Evolutionary conservation across 495 filamentous ascomycete genomes (phyloP).

Genomic region (Chaetomidium leptoderma): DNA sequence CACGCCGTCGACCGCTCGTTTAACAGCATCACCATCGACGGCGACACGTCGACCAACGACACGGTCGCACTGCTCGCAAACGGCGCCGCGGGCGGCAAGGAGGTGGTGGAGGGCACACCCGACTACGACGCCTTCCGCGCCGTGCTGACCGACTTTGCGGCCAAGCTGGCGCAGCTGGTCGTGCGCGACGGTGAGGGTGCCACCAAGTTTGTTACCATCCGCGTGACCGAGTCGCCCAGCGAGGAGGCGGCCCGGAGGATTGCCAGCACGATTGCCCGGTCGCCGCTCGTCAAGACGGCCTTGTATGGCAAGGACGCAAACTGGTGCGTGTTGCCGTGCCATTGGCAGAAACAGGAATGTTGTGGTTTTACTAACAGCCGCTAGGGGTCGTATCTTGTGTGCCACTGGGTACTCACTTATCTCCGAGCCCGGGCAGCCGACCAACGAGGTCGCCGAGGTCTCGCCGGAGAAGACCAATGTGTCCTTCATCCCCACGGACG

Average conservation of each 20-base stretch:
- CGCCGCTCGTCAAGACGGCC: slow-evolving; percentile 93
- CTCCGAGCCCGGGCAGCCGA: slow-evolving; percentile 51
- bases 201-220: slow-evolving; percentile 94
- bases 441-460: slow-evolving; percentile 57
- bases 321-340: slow-evolving; percentile 50
- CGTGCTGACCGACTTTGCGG: slow-evolving; percentile 70
- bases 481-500: slow-evolving; percentile 84
- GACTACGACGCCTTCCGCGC: slow-evolving; percentile 63
- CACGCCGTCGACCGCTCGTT: slow-evolving; percentile 79
- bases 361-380: slow-evolving; percentile 10
- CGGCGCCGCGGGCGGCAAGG: slow-evolving; percentile 79
- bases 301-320: slow-evolving; percentile 97
- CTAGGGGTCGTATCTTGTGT: slow-evolving; percentile 80
- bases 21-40: slow-evolving; percentile 96
- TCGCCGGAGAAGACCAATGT: slow-evolving; percentile 83
- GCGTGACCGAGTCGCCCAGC: slow-evolving; percentile 67
- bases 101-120: slow-evolving; percentile 52
- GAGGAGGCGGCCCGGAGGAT: slow-evolving; percentile 63
- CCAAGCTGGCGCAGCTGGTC: slow-evolving; percentile 83
- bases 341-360: background rate
- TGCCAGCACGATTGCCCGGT: slow-evolving; percentile 85
- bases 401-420: slow-evolving; percentile 87
- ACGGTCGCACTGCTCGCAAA: slow-evolving; percentile 92
- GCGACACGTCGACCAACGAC: slow-evolving; percentile 96
- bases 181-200: slow-evolving; percentile 96